Evolutionary conservation across 371 early-diverging fungal genomes (phyloP), one percentile per base, ranked within the genome.

Genomic region (Blastocladiella emersonii): DNA sequence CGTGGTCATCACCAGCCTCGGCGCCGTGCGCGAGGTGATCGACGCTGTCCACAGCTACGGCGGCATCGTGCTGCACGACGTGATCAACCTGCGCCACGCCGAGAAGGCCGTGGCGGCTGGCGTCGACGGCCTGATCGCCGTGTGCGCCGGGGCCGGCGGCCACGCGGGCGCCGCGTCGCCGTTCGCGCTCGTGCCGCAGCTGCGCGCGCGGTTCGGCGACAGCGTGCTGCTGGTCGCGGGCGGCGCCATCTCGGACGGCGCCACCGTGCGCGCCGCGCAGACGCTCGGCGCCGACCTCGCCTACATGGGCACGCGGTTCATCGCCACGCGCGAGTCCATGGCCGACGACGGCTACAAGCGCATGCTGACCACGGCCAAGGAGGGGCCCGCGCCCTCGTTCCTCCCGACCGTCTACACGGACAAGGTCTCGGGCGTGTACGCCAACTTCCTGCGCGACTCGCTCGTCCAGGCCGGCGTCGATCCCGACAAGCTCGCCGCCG

Each of bases 21-120:
- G 70, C n/a, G 70, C 70, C 7, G 68, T 51, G 7, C 15, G 23
- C 41, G 68, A 70, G 6, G 68, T 70, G 13, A 57, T 70, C 5
- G 62, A 68, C 23, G 68, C 56, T 32, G 63, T 70, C 15, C 70
- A 70, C 39, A 32, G 49, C n/a, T 70, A 68, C 30, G 59, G 62
- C n/a, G 70, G 70, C 35, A n/a, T 57, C 10, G 70, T 70, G 12
- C 64, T 68, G 49, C 70, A 70, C 61, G 68, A 70, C 56, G 66
- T 70, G 36, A 70, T 66, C 39, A 70, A 70, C 63, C n/a, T 61
- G 27, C 21, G 25, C 19, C 70, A 70, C 39, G 70, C 70, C 17
- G n/a, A 57, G 34, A 70, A 70, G 56, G 70, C 70, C 39, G 64
- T 61, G 12, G 32, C 63, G 64, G 66, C 66, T 10, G 70, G 70